Conservation (phyloP, 176 grass and related monocot genomes). For the Eremochloa ophiuroides region DNA sequence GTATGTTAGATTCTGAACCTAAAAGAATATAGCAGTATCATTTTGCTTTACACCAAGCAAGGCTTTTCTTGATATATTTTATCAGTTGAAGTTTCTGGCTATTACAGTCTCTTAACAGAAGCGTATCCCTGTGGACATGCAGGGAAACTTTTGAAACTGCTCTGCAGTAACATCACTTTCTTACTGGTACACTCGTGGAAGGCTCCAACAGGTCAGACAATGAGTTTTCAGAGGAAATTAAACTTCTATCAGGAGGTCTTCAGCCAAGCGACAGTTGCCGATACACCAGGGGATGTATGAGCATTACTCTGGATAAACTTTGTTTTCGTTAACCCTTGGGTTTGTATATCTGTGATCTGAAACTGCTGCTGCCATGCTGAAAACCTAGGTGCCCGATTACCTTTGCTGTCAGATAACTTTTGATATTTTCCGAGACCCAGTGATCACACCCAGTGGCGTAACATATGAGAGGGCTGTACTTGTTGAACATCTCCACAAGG, state of each 20-base stretch:
- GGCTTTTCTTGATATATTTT: background rate
- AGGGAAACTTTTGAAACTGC: constrained; percentile 76
- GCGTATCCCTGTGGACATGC: background rate
- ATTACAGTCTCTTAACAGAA: background rate
- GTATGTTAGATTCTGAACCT: constrained; percentile 16
- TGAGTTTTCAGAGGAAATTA: constrained; percentile 48
- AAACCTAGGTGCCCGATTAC: constrained; percentile 67
- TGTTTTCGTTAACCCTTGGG: background rate
- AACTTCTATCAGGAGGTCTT: constrained; percentile 68
- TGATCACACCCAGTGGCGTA: constrained; percentile 85
- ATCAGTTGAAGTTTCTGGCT: background rate
- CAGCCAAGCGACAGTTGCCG: constrained; percentile 34
- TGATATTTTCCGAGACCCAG: background rate
- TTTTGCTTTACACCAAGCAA: background rate
- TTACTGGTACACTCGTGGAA: constrained; percentile 45
- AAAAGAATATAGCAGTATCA: background rate
- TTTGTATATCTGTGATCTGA: constrained; percentile 3
- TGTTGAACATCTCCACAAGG: constrained; percentile 1
- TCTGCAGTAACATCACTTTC: constrained; percentile 59
- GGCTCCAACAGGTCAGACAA: constrained; percentile 5
- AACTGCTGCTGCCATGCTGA: constrained; percentile 18
- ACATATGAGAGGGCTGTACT: constrained; percentile 73
- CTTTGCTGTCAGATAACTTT: constrained; percentile 38
- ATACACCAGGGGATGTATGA: constrained; percentile 67
- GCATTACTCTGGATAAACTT: background rate